phyloP scores from a whole-genome alignment of 2,329 filamentous ascomycete species.

The Cordyceps tenuipes region DNA sequence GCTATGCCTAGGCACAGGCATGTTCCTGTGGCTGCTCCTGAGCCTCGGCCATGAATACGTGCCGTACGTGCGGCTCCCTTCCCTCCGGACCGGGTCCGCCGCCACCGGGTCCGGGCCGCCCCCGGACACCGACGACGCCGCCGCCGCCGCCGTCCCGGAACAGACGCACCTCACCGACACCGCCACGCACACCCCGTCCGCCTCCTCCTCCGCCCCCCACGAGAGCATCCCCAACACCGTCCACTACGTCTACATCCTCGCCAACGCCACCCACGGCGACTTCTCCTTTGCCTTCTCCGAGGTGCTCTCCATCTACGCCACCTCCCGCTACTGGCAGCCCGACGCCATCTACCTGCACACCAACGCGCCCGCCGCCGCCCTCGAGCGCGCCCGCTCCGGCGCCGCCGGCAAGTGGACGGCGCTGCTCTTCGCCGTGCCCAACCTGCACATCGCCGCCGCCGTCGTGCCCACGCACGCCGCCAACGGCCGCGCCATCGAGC shows the following conservation, averaged over 20 bases:
- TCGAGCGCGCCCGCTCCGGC: conserved; percentile 6
- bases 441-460: conserved; percentile 4
- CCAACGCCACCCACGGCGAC: conserved; percentile 10
- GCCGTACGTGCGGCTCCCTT: not conserved
- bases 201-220: too few relatives aligned
- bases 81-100: not conserved
- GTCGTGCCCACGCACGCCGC: conserved; percentile 11
- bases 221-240: conserved; percentile 18
- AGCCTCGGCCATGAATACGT: not conserved
- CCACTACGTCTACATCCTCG: conserved; percentile 19
- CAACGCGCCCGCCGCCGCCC: conserved; percentile 13
- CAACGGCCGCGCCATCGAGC: conserved; percentile 13
- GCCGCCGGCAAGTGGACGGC: conserved; percentile 16
- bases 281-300: conserved; percentile 17
- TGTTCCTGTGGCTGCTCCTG: conserved; percentile 1
- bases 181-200: not conserved
- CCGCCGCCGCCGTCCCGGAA: not conserved
- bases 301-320: conserved; percentile 18
- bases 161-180: not conserved
- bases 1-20: not conserved
- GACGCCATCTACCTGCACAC: conserved; percentile 20
- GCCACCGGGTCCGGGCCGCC: not conserved
- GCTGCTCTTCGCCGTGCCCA: conserved; percentile 16
- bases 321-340: conserved; percentile 15
- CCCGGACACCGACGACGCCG: not conserved